Evolutionary conservation across 176 grass and related monocot genomes (phyloP).

Genomic region (Pontederia crassipes): DNA sequence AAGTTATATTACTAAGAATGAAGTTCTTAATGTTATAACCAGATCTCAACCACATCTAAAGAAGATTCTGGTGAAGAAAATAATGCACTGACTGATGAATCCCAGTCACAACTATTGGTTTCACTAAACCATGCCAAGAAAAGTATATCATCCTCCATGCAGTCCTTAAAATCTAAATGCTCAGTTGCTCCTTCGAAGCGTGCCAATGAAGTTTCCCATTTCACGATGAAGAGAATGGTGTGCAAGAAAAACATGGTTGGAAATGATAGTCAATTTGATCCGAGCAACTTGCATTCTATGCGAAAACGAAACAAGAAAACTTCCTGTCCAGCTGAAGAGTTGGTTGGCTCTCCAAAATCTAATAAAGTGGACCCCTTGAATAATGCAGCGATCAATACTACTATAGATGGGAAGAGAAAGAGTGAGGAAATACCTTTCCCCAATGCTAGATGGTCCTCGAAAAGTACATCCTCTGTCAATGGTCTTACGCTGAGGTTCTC

Average conservation of each 20-base stretch:
- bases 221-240: slow-evolving; percentile 15
- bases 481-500: slow-evolving; percentile 41
- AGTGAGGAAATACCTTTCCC: slow-evolving; percentile 24
- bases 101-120: background rate
- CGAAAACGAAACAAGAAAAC: slow-evolving; percentile 22
- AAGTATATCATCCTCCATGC: slow-evolving; percentile 28
- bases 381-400: background rate
- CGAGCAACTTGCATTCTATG: slow-evolving; percentile 29
- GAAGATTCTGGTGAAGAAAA: background rate
- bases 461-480: slow-evolving; percentile 14
- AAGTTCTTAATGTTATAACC: background rate
- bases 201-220: slow-evolving; percentile 33
- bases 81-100: slow-evolving; percentile 1
- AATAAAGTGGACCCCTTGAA: background rate
- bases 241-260: slow-evolving; percentile 16
- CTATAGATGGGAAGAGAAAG: slow-evolving; percentile 23
- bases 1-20: background rate
- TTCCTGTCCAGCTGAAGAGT: slow-evolving; percentile 34
- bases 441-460: slow-evolving; percentile 27
- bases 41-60: background rate
- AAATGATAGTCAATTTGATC: slow-evolving; percentile 11
- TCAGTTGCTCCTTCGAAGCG: slow-evolving; percentile 40
- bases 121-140: background rate
- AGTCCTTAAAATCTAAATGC: slow-evolving; percentile 51
- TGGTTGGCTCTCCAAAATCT: slow-evolving; percentile 24